phyloP scores from a whole-genome alignment of 768 basidiomycete species.

The Pilatotrama ljubarskyi region DNA sequence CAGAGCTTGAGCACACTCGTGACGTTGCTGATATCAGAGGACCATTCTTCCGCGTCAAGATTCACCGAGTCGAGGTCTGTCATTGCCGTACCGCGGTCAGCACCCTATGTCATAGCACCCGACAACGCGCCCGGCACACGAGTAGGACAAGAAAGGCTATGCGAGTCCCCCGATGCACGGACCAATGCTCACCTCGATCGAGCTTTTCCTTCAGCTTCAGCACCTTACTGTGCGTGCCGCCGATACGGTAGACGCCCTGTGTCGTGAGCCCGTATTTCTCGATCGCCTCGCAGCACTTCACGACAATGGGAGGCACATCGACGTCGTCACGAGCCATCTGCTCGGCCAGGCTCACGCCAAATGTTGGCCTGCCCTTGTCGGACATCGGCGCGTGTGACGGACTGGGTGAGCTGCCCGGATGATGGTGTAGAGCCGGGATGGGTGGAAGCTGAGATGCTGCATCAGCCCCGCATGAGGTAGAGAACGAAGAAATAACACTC shows the following conservation, averaged over 20 bases:
- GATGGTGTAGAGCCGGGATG: conserved; percentile 45
- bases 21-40: conserved; percentile 92
- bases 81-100: not conserved
- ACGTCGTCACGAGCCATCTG: conserved; percentile 91
- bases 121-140: too few relatives aligned
- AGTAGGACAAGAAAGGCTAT: too few relatives aligned
- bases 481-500: conserved; percentile 36
- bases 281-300: conserved; percentile 89
- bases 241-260: conserved; percentile 92
- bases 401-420: conserved; percentile 30
- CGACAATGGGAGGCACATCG: conserved; percentile 85
- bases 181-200: conserved; percentile 67
- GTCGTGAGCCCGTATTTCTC: conserved; percentile 83
- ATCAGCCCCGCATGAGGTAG: conserved; percentile 12
- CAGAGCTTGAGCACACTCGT: conserved; percentile 94
- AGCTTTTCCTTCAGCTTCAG: conserved; percentile 77
- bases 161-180: not conserved
- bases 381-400: conserved; percentile 36
- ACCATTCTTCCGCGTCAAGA: conserved; percentile 87
- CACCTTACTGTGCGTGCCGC: conserved; percentile 88
- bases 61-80: conserved; percentile 85
- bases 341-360: conserved; percentile 89
- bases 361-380: conserved; percentile 79
- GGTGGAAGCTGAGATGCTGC: conserved; percentile 55
- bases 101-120: not conserved